These are phyloP conservation scores for Yamadazyma blattariae DNA, from an alignment of 1,139 yeast genomes.

Conservation along the genomic window DNA sequence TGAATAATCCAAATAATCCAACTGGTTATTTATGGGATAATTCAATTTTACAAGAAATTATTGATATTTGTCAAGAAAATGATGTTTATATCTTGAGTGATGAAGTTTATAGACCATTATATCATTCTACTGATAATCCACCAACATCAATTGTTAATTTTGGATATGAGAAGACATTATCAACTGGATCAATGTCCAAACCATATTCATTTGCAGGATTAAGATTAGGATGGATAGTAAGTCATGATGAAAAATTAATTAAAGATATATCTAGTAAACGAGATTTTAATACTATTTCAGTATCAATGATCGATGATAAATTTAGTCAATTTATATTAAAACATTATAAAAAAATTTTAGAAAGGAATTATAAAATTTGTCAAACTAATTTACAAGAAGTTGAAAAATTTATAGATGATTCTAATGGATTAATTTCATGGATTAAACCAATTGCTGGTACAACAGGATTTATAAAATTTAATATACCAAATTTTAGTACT, in stretches of 20 bases:
- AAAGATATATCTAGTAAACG: constrained; percentile 37
- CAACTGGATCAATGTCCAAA: constrained; percentile 54
- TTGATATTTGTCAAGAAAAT: constrained; percentile 32
- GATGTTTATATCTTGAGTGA: constrained; percentile 45
- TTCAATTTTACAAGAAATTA: constrained; percentile 29
- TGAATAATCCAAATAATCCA: constrained; percentile 58
- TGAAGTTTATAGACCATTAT: constrained; percentile 57
- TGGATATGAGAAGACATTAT: constrained; percentile 42
- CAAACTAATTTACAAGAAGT: constrained; percentile 31
- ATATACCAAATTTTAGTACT: constrained; percentile 22
- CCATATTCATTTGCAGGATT: constrained; percentile 57
- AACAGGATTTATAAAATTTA: constrained; percentile 41
- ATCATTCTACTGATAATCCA: constrained; percentile 27
- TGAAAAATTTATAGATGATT: constrained; percentile 27
- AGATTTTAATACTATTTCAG: constrained; percentile 53
- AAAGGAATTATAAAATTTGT: constrained; percentile 39
- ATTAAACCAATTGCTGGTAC: constrained; percentile 50
- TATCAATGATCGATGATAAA: constrained; percentile 48
- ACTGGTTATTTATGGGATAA: constrained; percentile 47
- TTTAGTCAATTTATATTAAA: constrained; percentile 43
- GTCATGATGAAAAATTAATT: constrained; percentile 28
- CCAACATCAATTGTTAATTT: constrained; percentile 39
- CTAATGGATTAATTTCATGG: constrained; percentile 35
- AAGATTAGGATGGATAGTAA: constrained; percentile 53
- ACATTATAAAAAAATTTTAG: constrained; percentile 30